These are phyloP conservation scores for Phoma sp. DNA, from an alignment of 2,329 filamentous ascomycete genomes.

Conservation along the genomic window DNA sequence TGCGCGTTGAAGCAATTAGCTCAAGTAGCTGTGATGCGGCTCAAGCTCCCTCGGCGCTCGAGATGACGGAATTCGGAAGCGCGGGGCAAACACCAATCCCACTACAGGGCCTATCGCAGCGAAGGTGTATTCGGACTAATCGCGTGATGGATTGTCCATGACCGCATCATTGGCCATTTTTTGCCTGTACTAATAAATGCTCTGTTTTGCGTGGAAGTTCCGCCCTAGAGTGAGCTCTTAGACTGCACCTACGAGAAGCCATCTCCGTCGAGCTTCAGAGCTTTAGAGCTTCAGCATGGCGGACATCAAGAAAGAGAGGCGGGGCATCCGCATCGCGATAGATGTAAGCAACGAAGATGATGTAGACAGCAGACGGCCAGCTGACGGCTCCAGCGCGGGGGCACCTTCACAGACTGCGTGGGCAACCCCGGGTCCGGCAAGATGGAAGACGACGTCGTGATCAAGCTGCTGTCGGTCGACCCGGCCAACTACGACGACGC, in stretches of 20 bases:
- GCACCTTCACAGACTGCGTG: conserved; percentile 92
- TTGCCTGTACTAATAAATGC: neutral
- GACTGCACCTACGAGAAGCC: neutral
- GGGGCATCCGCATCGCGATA: conserved; percentile 78
- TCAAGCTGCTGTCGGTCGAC: conserved; percentile 90
- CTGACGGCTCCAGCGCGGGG: conserved; percentile 67
- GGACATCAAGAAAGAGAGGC: conserved; percentile 40
- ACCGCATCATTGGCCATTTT: neutral
- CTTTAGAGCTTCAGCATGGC: conserved; percentile 31
- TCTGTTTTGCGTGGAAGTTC: neutral
- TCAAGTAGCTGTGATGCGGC: neutral
- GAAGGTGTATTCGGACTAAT: neutral
- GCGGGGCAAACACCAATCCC: conserved; percentile 3
- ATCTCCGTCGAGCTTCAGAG: too few species aligned
- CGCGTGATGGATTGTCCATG: conserved; percentile 1
- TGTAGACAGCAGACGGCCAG: too few species aligned
- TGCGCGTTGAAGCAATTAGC: neutral
- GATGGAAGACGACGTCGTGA: conserved; percentile 77
- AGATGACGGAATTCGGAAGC: neutral
- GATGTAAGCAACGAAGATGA: conserved; percentile 52
- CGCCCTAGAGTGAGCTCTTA: neutral
- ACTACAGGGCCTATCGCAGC: conserved; percentile 3
- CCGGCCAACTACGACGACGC: conserved; percentile 91
- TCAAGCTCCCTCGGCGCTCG: neutral
- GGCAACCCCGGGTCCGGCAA: conserved; percentile 75